These are phyloP conservation scores for Thielaviopsis musarum DNA, from an alignment of 2,329 filamentous ascomycete species.

Conservation along the genomic window DNA sequence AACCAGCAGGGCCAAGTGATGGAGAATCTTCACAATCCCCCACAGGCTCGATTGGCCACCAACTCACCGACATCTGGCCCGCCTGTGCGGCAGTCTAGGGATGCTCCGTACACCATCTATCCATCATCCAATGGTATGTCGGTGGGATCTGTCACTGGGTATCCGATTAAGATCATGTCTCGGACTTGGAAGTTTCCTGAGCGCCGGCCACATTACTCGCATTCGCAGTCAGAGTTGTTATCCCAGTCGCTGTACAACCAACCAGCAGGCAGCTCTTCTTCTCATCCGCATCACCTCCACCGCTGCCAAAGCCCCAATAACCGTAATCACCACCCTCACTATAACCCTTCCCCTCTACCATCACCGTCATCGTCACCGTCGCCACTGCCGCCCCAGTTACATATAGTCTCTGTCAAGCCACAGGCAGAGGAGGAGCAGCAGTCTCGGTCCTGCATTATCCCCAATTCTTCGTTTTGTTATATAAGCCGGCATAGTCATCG, in stretches of 20 bases:
- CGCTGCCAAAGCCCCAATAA: neutral
- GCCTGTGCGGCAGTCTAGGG: neutral
- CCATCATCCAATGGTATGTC: neutral
- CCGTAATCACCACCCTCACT: neutral
- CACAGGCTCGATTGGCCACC: neutral
- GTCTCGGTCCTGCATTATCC: slow-evolving; percentile 1
- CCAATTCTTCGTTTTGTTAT: slow-evolving; percentile 10
- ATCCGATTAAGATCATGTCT: neutral
- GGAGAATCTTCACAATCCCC: neutral
- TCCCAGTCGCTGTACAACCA: neutral
- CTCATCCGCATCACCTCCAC: neutral
- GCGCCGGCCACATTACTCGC: neutral
- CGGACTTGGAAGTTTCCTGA: neutral
- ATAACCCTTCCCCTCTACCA: neutral
- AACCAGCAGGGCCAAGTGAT: neutral
- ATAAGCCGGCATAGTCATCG: slow-evolving; percentile 8
- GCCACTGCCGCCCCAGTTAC: neutral
- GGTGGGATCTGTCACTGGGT: neutral
- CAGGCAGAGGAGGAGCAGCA: neutral
- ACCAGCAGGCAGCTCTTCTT: neutral
- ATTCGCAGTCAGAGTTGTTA: neutral
- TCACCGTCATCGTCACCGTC: neutral
- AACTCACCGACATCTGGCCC: neutral
- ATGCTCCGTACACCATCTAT: neutral
- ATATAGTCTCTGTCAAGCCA: neutral